Percentiles rank a stretch among this genome's conserved stretches.
phyloP scores from a whole-genome alignment of 208 protist genomes.

The Wallacemonas sp. region DNA sequence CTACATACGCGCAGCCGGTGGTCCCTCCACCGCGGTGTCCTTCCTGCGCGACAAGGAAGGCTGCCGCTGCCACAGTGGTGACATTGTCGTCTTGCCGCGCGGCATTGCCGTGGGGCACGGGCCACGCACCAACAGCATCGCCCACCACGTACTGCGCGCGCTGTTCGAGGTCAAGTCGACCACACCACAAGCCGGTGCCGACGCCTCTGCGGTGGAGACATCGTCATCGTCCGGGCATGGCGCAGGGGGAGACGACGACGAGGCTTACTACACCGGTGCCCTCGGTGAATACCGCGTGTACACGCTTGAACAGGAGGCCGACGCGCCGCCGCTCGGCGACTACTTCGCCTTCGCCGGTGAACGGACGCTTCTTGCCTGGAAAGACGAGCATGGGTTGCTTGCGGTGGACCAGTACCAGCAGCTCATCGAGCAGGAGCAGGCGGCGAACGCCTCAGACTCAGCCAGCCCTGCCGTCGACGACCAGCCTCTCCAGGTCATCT shows the following conservation, averaged over 20 bases:
- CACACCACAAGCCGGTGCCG: not conserved
- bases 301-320: conserved; percentile 88
- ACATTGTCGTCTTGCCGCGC: conserved; percentile 82
- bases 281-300: conserved; percentile 64
- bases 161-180: conserved; percentile 58
- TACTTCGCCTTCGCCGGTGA: conserved; percentile 93
- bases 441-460: conserved; percentile 2
- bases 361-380: conserved; percentile 85
- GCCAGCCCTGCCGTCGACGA: not conserved
- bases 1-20: conserved; percentile 81
- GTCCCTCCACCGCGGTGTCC: conserved; percentile 62
- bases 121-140: conserved; percentile 80
- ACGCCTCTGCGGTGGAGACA: no score
- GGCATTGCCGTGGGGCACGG: conserved; percentile 88
- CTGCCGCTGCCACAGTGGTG: conserved; percentile 84
- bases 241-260: not conserved
- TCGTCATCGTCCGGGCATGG: no score
- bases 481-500: conserved; percentile 40
- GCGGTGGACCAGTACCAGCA: conserved; percentile 91
- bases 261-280: not conserved
- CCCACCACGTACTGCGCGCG: conserved; percentile 75
- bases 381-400: conserved; percentile 90
- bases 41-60: conserved; percentile 84
- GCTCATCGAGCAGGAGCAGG: conserved; percentile 22
- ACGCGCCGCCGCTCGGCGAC: conserved; percentile 88